Base-by-base conservation (phyloP, 805 yeast species). In the Yamadazyma takamatsuzukensis region DNA sequence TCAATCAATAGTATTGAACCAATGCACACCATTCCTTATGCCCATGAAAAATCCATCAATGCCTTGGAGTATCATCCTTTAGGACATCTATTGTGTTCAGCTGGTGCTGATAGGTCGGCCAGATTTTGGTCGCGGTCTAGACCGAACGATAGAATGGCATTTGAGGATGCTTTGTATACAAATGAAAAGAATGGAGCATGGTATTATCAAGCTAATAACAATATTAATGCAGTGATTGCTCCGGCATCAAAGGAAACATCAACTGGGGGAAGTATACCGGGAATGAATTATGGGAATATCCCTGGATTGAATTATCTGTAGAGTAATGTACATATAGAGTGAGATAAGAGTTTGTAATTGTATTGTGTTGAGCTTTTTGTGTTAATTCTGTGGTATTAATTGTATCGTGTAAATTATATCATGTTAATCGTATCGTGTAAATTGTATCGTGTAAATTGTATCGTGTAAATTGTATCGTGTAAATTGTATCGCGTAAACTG, bases 61-160 rank as follows among this genome's bases (percentile, higher is more conserved):
- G 78, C 95, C 3, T 57, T 93, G 35, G 90, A 89, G 39, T 93
- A 88, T 53, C 97, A 89, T 58, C 97, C 97, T 2, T 65, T 84
- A 47, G 99, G 99, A 3, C 97, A 93, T 59, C 64, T 90, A 31
- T 64, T 93, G 21, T 80, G 94, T 34, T 79, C 96, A 6, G 97
- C 96, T 0, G 90, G 97, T 13, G 87, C 93, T 36, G 99, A 93
- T 57, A 76, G 93, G 52, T 78, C 94, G 4, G 85, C 95, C 15
- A 64, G 97, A 35, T 85, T 94, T 59, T 93, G 99, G 99, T 78
- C 89, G 18, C 70, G 99, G 32, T 83, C 95, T 1, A 71, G 95
- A 52, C 96, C 97, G 2, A 82, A 80, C 45, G 98, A 93, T 61
- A 83, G 86, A 1, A 75, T 74, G 51, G 83, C 85, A 3, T 87